phyloP scores from a whole-genome alignment of 306 rosid species.

The Dalbergia cultrata region DNA sequence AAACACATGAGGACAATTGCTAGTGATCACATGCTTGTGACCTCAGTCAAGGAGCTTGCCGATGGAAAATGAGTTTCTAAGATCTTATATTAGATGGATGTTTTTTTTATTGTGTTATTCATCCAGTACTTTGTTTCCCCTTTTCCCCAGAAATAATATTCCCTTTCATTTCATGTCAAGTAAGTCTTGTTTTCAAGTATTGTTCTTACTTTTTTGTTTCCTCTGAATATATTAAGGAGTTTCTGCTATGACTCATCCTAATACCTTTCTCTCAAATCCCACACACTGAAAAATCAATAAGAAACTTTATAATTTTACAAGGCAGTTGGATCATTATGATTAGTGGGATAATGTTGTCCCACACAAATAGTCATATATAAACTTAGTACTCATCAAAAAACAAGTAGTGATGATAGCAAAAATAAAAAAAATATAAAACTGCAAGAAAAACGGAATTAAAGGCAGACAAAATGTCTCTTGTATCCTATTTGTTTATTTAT shows the following conservation, averaged over 20 bases:
- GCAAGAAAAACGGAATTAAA: not conserved
- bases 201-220: not conserved
- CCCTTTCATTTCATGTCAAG: not conserved
- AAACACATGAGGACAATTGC: constrained; percentile 56
- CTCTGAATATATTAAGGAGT: not conserved
- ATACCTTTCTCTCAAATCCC: not conserved
- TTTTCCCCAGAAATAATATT: not conserved
- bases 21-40: constrained; percentile 59
- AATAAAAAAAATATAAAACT: too few relatives aligned
- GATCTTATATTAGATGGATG: too few relatives aligned
- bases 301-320: not conserved
- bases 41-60: constrained; percentile 53
- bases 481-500: too few relatives aligned
- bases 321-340: not conserved
- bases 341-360: not conserved
- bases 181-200: not conserved
- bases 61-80: constrained; percentile 53
- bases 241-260: not conserved
- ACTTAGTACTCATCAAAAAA: not conserved
- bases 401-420: not conserved
- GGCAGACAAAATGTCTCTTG: too few relatives aligned
- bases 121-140: constrained; percentile 39
- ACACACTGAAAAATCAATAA: not conserved
- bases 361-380: not conserved
- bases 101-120: not conserved